phyloP scores from a whole-genome alignment of 2,329 filamentous ascomycete species.

The Hortaea sp. region DNA sequence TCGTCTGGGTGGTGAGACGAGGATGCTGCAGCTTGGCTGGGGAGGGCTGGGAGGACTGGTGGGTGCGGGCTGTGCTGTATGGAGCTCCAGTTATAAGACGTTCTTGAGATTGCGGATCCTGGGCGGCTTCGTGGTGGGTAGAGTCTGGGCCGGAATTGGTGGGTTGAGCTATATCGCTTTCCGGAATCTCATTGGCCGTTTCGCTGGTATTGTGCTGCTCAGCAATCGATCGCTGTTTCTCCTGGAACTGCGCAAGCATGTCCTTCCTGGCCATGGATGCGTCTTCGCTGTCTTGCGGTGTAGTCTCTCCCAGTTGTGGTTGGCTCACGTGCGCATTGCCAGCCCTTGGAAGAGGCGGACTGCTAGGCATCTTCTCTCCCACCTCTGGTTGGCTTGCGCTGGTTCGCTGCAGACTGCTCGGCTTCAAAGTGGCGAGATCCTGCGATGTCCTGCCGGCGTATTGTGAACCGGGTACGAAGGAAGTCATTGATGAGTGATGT shows the following conservation, averaged over 20 bases:
- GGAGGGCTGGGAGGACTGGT: not conserved
- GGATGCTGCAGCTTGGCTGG: slow-evolving; percentile 14
- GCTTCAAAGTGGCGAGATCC: slow-evolving; percentile 14
- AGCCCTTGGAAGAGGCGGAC: slow-evolving; percentile 19
- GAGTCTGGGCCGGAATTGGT: not conserved
- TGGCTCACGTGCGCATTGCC: slow-evolving; percentile 2
- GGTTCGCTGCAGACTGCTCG: slow-evolving; percentile 1
- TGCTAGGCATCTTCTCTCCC: slow-evolving; percentile 22
- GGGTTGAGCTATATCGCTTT: slow-evolving; percentile 15
- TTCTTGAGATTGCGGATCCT: too few relatives aligned
- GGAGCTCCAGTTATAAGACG: slow-evolving; percentile 1
- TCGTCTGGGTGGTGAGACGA: slow-evolving; percentile 14
- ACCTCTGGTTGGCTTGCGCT: not conserved
- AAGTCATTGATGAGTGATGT: slow-evolving; percentile 21
- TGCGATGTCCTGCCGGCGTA: slow-evolving; percentile 22
- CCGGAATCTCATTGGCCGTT: slow-evolving; percentile 14
- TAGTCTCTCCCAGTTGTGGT: not conserved
- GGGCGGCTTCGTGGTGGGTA: not conserved
- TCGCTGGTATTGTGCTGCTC: not conserved
- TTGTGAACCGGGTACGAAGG: slow-evolving; percentile 26
- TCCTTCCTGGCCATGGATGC: slow-evolving; percentile 8
- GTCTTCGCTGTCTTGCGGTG: slow-evolving; percentile 14
- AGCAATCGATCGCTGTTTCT: not conserved
- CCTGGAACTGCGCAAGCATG: slow-evolving; percentile 8
- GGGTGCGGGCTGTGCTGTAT: slow-evolving; percentile 29